These are phyloP conservation scores for Dothideomycetes sp. DNA, from an alignment of 2,329 filamentous ascomycete species.

Conservation along the genomic window DNA sequence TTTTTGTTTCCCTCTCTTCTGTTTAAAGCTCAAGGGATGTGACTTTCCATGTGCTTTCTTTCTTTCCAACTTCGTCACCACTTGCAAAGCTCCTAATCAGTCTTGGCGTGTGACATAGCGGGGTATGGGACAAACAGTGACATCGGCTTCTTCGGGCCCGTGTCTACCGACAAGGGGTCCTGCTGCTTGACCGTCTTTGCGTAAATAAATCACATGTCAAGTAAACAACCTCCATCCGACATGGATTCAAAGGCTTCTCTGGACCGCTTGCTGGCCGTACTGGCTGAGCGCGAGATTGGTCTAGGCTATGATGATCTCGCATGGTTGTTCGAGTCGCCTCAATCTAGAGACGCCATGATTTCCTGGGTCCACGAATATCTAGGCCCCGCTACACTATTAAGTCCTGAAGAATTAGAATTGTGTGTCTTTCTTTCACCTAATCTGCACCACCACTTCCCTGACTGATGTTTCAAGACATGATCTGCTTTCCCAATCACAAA, in stretches of 20 bases:
- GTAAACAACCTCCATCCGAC: too few species aligned
- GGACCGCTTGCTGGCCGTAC: constrained; percentile 34
- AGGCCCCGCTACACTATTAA: constrained; percentile 37
- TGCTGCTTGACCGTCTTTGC: not conserved
- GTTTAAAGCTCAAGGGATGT: too few species aligned
- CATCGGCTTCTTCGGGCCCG: constrained; percentile 6
- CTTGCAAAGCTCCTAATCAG: too few species aligned
- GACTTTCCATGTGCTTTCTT: too few species aligned
- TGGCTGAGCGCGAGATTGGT: constrained; percentile 37
- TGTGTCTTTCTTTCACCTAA: constrained; percentile 26
- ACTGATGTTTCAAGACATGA: constrained; percentile 4
- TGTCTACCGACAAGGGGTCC: constrained; percentile 4
- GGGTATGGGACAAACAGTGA: too few species aligned
- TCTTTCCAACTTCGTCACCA: too few species aligned
- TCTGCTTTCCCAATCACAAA: constrained; percentile 2
- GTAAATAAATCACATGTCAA: too few species aligned
- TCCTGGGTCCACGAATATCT: constrained; percentile 41
- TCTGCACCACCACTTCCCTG: not conserved
- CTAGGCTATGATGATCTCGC: constrained; percentile 39
- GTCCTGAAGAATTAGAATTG: constrained; percentile 41
- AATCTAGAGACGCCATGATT: constrained; percentile 32
- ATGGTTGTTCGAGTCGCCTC: constrained; percentile 36
- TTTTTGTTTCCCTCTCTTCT: too few species aligned
- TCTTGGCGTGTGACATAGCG: too few species aligned
- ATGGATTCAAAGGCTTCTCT: constrained; percentile 17